These are phyloP conservation scores for Camellia lanceoleosa DNA, from an alignment of 148 eudicot species.

Conservation along the genomic window DNA sequence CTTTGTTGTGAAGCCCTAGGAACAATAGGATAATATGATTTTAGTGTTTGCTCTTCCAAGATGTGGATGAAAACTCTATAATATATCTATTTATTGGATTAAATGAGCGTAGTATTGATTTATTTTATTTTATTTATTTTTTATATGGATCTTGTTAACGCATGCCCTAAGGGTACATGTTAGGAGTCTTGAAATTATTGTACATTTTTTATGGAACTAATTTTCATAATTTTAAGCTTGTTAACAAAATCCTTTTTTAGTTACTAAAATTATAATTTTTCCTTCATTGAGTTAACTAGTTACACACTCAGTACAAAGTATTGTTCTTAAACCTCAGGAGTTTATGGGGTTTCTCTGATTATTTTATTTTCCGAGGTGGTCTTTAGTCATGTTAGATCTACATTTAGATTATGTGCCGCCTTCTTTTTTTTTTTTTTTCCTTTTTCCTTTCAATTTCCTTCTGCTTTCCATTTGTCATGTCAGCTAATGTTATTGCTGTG, in stretches of 20 bases:
- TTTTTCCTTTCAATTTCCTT: not conserved
- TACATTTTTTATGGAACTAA: too few species aligned
- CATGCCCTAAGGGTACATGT: too few species aligned
- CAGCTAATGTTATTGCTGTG: not conserved
- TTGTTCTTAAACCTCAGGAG: not conserved
- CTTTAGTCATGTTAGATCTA: not conserved
- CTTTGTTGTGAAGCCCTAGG: not conserved
- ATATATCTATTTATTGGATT: not conserved
- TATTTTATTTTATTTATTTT: too few species aligned
- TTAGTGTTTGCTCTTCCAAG: not conserved
- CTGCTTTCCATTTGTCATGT: not conserved
- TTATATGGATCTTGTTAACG: not conserved
- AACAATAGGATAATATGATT: not conserved
- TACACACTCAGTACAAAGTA: not conserved
- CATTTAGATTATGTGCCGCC: too few species aligned
- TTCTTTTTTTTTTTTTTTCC: not conserved
- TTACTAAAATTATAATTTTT: not conserved
- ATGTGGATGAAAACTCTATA: not conserved
- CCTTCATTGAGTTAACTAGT: not conserved
- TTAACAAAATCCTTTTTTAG: not conserved
- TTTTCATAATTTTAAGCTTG: too few species aligned
- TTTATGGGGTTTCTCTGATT: not conserved
- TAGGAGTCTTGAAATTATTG: too few species aligned
- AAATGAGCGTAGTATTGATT: not conserved
- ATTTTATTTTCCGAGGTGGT: not conserved